Conservation (phyloP, 495 filamentous ascomycete species). For the Letharia lupina region DNA sequence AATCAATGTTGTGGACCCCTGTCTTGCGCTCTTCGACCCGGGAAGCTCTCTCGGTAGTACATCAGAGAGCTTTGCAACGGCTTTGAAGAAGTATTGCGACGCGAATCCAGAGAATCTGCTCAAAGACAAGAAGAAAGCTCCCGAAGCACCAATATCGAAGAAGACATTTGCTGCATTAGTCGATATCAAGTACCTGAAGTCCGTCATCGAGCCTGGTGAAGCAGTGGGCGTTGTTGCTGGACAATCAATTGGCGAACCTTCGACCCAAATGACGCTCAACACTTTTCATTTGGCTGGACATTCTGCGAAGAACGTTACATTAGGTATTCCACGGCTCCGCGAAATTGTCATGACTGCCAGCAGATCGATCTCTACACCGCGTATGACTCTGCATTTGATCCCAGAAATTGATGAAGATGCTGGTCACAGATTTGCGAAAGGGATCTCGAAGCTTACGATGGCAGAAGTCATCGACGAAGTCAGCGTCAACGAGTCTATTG, state of each 20-base stretch:
- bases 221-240: slow-evolving; percentile 96
- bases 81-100: slow-evolving; percentile 63
- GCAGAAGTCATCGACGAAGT: slow-evolving; percentile 80
- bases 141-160: slow-evolving; percentile 49
- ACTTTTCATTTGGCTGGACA: slow-evolving; percentile 99
- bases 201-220: slow-evolving; percentile 90
- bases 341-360: slow-evolving; percentile 99
- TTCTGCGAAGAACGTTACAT: slow-evolving; percentile 95
- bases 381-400: slow-evolving; percentile 79
- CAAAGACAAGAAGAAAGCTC: slow-evolving; percentile 63
- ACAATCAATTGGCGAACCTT: slow-evolving; percentile 93
- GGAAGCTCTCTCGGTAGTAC: slow-evolving; percentile 72
- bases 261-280: slow-evolving; percentile 99
- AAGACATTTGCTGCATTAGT: slow-evolving; percentile 75
- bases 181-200: slow-evolving; percentile 86
- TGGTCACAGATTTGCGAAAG: slow-evolving; percentile 78
- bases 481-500: slow-evolving; percentile 67
- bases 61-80: slow-evolving; percentile 74
- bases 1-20: slow-evolving; percentile 65
- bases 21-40: slow-evolving; percentile 63
- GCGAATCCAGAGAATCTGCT: slow-evolving; percentile 66
- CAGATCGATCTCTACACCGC: slow-evolving; percentile 74
- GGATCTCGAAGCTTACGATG: slow-evolving; percentile 79
- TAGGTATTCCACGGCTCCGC: slow-evolving; percentile 92
- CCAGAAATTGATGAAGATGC: slow-evolving; percentile 61